Evolutionary conservation across 805 yeast genomes (phyloP).

Genomic region (Pichia gijzeniarum): DNA sequence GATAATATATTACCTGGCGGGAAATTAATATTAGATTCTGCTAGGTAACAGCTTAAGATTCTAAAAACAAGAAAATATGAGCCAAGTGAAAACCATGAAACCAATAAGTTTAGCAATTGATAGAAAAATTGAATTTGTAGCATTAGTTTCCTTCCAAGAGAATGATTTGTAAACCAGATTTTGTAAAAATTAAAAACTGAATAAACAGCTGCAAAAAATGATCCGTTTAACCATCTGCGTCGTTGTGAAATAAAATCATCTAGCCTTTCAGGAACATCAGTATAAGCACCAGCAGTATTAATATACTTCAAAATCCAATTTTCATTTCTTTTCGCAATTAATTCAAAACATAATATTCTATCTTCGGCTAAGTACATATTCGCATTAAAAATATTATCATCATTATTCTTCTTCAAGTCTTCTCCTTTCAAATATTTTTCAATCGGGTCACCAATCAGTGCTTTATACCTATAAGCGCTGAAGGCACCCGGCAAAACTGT

Average conservation of each 20-base stretch:
- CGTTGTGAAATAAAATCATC: constrained; percentile 87
- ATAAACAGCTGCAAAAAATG: constrained; percentile 90
- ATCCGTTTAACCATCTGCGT: constrained; percentile 95
- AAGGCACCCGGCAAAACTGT: constrained; percentile 96
- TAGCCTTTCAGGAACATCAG: constrained; percentile 88
- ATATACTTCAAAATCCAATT: constrained; percentile 82
- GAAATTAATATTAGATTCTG: constrained; percentile 52
- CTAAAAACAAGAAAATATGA: constrained; percentile 87
- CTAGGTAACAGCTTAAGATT: constrained; percentile 75
- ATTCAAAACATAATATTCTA: constrained; percentile 88
- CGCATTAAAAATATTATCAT: constrained; percentile 81
- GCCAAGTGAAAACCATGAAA: constrained; percentile 90
- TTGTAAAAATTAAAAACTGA: constrained; percentile 71
- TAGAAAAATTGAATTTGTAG: constrained; percentile 75
- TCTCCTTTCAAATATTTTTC: constrained; percentile 92
- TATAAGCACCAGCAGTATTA: constrained; percentile 82
- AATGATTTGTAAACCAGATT: constrained; percentile 77
- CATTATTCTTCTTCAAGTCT: constrained; percentile 54
- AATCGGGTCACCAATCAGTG: constrained; percentile 77
- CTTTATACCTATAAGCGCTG: constrained; percentile 85
- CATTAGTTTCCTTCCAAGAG: constrained; percentile 56
- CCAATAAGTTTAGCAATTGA: constrained; percentile 64
- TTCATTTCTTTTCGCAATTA: constrained; percentile 74
- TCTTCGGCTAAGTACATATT: constrained; percentile 98
- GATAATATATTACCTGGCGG: constrained; percentile 72